Evolutionary conservation across 176 grass and related monocot species (phyloP).

Genomic region (Puya raimondii): DNA sequence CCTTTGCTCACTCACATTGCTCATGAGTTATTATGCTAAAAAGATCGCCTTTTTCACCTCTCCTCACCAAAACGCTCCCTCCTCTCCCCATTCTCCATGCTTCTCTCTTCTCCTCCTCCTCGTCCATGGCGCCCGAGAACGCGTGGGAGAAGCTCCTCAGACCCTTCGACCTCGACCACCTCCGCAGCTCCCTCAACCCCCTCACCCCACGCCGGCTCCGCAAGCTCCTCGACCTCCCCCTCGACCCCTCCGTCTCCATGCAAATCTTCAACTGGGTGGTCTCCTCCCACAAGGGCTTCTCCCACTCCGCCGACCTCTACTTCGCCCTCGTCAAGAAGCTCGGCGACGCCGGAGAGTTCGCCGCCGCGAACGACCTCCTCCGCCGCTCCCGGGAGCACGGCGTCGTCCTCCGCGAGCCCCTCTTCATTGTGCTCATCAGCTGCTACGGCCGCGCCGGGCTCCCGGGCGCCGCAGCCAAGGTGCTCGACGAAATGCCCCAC

Average conservation of each 20-base stretch:
- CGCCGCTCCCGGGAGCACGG: constrained; percentile 22
- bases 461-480: constrained; percentile 42
- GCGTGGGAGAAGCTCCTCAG: constrained; percentile 61
- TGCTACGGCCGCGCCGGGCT: constrained; percentile 28
- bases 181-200: constrained; percentile 47
- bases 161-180: constrained; percentile 65
- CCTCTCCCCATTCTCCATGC: constrained; percentile 4
- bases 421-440: constrained; percentile 35
- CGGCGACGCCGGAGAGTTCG: constrained; percentile 31
- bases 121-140: constrained; percentile 13
- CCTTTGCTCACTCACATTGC: too few relatives aligned
- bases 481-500: constrained; percentile 76
- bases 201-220: constrained; percentile 41
- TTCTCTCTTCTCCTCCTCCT: background rate
- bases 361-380: constrained; percentile 34
- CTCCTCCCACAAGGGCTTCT: constrained; percentile 37
- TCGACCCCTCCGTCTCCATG: constrained; percentile 51
- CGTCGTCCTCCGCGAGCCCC: constrained; percentile 45
- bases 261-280: constrained; percentile 77
- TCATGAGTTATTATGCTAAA: too few relatives aligned
- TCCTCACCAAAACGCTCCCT: background rate
- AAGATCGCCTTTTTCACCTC: too few relatives aligned
- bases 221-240: constrained; percentile 39
- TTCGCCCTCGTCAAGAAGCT: constrained; percentile 41
- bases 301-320: constrained; percentile 43